phyloP scores from a whole-genome alignment of 1,284 basidiomycete genomes.

The Uromyces viciae-fabae region DNA sequence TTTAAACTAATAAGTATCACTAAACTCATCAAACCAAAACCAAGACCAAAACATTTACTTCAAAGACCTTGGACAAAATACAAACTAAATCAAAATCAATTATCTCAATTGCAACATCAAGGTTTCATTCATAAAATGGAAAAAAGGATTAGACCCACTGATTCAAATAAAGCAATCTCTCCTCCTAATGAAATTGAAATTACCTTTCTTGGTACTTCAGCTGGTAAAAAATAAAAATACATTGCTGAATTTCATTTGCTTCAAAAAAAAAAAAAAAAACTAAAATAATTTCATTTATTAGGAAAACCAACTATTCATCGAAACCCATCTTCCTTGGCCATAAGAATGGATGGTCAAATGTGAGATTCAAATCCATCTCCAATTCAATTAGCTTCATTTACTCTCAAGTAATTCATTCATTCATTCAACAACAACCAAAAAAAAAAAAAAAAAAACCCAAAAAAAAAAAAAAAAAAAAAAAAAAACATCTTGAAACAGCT shows the following conservation, averaged over 20 bases:
- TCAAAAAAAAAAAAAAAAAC: neutral
- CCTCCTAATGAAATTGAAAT: constrained; percentile 33
- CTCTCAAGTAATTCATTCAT: neutral
- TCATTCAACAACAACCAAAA: neutral
- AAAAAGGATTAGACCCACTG: constrained; percentile 5
- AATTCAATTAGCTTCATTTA: no score
- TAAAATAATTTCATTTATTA: neutral
- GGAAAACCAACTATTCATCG: constrained; percentile 39
- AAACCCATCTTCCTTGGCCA: constrained; percentile 35
- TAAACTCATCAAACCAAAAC: neutral
- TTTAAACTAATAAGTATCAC: no score
- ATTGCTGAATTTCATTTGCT: neutral
- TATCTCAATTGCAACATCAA: constrained; percentile 11
- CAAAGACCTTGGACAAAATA: constrained; percentile 9
- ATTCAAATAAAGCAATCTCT: constrained; percentile 10
- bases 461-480: neutral
- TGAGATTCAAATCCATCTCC: neutral
- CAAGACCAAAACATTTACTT: constrained; percentile 19
- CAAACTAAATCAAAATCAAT: constrained; percentile 15
- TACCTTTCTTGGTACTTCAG: constrained; percentile 39
- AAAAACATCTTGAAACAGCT: neutral
- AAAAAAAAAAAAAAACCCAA: neutral
- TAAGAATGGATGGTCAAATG: constrained; percentile 39
- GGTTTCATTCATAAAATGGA: constrained; percentile 28
- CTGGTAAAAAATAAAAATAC: neutral